Evolutionary conservation across 345 rosid species (phyloP), one percentile per base, ranked within the genome.

Genomic region (Cardamine chenopodiifolia): DNA sequence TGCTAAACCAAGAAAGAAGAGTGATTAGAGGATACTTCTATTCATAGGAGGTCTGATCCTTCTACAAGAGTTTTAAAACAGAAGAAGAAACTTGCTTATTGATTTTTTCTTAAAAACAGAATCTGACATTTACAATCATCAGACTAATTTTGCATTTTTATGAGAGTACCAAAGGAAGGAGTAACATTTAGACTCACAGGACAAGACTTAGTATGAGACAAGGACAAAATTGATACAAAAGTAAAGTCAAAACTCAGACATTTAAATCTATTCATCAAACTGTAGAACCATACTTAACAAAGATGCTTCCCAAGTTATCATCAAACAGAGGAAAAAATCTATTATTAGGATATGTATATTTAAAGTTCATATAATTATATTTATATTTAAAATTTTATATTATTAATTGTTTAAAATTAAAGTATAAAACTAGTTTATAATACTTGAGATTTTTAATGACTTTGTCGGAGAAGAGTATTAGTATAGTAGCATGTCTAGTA

Each of bases 1-100:
- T 22, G 90, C 73, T 72, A 94, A 81, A 64, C 99, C 99, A 40
- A 94, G 93, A 63, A 91, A 92, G 84, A 91, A 80, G 74, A 94
- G 85, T 8, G 97, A 85, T 56, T 86, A n/a, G 26, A 90, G 76
- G 14, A 90, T 48, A 40, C 79, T 84, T 78, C 78, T 82, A 39
- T 81, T 88, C 88, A 90, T 71, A 17, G 97, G 97, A 45, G 81
- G 93, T 78, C 92, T 87, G 65, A 82, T 85, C 71, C 91, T 84
- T 80, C 99, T 95, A 69, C 82, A 83, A 81, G 34, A 67, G 17
- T n/a, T n/a, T 37, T 42, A 2, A 15, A 42, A 1, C 44, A n/a
- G 42, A 83, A 4, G 0, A 39, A 4, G 44, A 11, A 48, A 83
- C 40, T 57, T 29, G n/a, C n/a, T n/a, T n/a, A n/a, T n/a, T n/a